These are phyloP conservation scores for Trichoderma asperellum DNA, from an alignment of 2,329 filamentous ascomycete genomes.

Conservation along the genomic window DNA sequence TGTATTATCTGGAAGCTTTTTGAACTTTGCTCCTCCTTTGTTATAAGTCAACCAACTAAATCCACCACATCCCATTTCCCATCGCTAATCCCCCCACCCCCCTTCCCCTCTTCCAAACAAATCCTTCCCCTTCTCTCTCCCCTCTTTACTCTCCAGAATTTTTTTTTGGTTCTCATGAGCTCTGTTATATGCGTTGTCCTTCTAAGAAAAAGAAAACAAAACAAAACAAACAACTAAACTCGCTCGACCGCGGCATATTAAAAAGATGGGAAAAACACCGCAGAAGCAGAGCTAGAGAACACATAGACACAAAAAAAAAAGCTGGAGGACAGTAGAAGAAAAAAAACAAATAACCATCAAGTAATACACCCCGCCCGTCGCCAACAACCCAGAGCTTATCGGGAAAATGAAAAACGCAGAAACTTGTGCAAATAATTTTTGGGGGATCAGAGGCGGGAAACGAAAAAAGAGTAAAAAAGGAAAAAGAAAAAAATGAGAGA, in stretches of 20 bases:
- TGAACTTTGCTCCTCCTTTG: slow-evolving; percentile 34
- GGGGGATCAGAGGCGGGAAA: slow-evolving; percentile 32
- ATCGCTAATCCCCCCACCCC: slow-evolving; percentile 30
- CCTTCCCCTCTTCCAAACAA: slow-evolving; percentile 24
- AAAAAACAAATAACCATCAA: slow-evolving; percentile 39
- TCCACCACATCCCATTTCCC: slow-evolving; percentile 30
- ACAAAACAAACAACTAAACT: slow-evolving; percentile 16
- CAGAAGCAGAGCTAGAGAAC: slow-evolving; percentile 29
- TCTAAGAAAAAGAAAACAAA: slow-evolving; percentile 15
- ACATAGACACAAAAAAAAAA: slow-evolving; percentile 36
- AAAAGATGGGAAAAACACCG: slow-evolving; percentile 5
- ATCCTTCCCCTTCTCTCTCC: slow-evolving; percentile 15
- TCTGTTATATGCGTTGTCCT: slow-evolving; percentile 26
- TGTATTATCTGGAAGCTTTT: slow-evolving; percentile 45
- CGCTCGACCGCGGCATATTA: slow-evolving; percentile 16
- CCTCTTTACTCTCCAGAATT: slow-evolving; percentile 33
- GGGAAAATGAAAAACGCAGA: slow-evolving; percentile 31
- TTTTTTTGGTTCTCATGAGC: slow-evolving; percentile 22
- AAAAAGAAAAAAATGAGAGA: slow-evolving; percentile 13
- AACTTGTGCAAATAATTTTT: slow-evolving; percentile 44
- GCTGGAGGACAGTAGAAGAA: slow-evolving; percentile 36
- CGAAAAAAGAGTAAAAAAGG: slow-evolving; percentile 32
- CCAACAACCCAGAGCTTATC: slow-evolving; percentile 39
- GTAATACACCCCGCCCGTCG: slow-evolving; percentile 44
- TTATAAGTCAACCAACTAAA: slow-evolving; percentile 39